Conservation (phyloP, 2,329 filamentous ascomycete species). For the Plenodomus lindquistii region DNA sequence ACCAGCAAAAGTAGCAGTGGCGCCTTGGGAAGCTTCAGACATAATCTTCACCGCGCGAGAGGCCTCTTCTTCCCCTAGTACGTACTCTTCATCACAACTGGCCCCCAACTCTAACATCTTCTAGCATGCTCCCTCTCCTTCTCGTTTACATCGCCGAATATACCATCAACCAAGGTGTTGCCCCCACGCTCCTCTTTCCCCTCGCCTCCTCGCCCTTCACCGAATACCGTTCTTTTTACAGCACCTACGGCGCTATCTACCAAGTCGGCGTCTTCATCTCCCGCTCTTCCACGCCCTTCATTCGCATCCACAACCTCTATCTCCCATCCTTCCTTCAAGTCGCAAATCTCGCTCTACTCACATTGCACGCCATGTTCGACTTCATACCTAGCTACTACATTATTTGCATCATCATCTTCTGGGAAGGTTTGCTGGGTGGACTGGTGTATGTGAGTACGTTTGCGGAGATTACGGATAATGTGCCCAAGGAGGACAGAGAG, state of each 20-base stretch:
- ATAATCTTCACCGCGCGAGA: constrained; percentile 66
- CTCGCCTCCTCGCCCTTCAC: constrained; percentile 74
- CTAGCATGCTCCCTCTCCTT: constrained; percentile 82
- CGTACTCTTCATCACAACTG: constrained; percentile 23
- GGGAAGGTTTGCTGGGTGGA: constrained; percentile 90
- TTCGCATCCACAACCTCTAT: constrained; percentile 81
- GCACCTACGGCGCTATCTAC: constrained; percentile 92
- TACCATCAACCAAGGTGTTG: constrained; percentile 93
- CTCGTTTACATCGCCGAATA: constrained; percentile 96
- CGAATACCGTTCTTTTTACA: constrained; percentile 86
- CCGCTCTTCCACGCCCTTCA: constrained; percentile 84
- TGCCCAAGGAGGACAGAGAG: constrained; percentile 77
- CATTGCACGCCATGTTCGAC: constrained; percentile 74
- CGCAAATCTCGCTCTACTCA: constrained; percentile 73
- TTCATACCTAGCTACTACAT: constrained; percentile 86
- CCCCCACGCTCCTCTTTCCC: constrained; percentile 87
- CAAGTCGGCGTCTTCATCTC: constrained; percentile 95
- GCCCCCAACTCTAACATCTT: constrained; percentile 7
- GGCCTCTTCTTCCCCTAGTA: constrained; percentile 73
- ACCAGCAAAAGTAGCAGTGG: constrained; percentile 13
- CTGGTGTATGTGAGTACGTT: constrained; percentile 90
- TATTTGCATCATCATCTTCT: constrained; percentile 85
- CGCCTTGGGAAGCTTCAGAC: constrained; percentile 44
- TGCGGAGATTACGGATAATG: constrained; percentile 85
- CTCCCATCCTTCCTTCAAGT: constrained; percentile 81